Conservation (phyloP, 495 filamentous ascomycete species). For the Penicillium maclennaniae region DNA sequence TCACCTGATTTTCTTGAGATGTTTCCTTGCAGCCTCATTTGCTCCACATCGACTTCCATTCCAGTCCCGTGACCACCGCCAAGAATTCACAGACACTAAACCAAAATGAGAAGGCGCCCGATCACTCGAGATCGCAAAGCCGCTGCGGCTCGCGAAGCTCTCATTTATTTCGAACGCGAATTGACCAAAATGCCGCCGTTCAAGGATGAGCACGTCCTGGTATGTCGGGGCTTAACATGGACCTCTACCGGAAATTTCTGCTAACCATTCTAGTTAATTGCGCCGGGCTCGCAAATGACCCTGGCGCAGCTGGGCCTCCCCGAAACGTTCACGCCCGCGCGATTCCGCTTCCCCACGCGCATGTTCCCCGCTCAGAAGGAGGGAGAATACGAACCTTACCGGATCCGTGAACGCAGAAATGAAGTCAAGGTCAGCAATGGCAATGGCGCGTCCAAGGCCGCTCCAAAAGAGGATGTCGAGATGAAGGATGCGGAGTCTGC, state of each 20-base stretch:
- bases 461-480: constrained; percentile 47
- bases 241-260: not conserved
- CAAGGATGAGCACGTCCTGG: constrained; percentile 73
- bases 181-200: constrained; percentile 60
- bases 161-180: constrained; percentile 4
- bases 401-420: constrained; percentile 68
- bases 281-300: constrained; percentile 89
- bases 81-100: constrained; percentile 4
- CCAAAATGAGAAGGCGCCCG: constrained; percentile 13
- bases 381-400: constrained; percentile 80
- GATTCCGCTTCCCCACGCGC: constrained; percentile 76
- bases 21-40: not conserved
- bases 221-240: constrained; percentile 29
- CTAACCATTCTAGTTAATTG: constrained; percentile 55
- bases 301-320: constrained; percentile 89
- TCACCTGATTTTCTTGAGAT: not conserved
- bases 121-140: not conserved
- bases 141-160: not conserved
- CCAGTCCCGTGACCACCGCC: constrained; percentile 6
- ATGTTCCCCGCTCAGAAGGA: constrained; percentile 84
- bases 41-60: not conserved
- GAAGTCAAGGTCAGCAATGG: constrained; percentile 40
- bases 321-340: constrained; percentile 85
- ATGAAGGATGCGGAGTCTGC: constrained; percentile 33
- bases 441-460: constrained; percentile 28